These are phyloP conservation scores for Yamadazyma kitorensis DNA, from an alignment of 805 yeast genomes.

Conservation along the genomic window DNA sequence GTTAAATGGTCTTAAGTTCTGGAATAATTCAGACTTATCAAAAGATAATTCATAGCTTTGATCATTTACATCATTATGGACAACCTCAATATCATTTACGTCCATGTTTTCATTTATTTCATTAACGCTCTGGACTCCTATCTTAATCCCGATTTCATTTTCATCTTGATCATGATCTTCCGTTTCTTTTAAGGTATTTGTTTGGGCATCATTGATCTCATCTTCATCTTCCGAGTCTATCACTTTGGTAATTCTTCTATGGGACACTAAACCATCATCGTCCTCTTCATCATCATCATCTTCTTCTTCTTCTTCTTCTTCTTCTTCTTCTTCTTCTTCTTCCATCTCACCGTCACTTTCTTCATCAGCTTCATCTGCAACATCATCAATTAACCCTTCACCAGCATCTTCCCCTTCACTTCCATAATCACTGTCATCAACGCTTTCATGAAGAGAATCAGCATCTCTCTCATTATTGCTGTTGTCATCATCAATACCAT, in stretches of 20 bases:
- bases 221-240: constrained; percentile 11
- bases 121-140: too few species aligned
- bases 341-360: constrained; percentile 17
- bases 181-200: too few species aligned
- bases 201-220: constrained; percentile 1
- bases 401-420: constrained; percentile 22
- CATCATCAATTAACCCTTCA: constrained; percentile 22
- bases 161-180: constrained; percentile 1
- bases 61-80: not conserved
- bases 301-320: constrained; percentile 18
- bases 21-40: constrained; percentile 10
- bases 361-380: constrained; percentile 17
- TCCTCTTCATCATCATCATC: constrained; percentile 18
- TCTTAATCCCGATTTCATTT: too few species aligned
- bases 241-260: constrained; percentile 12
- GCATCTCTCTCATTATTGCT: constrained; percentile 17
- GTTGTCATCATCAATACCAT: constrained; percentile 13
- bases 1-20: constrained; percentile 6
- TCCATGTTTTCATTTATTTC: too few species aligned
- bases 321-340: constrained; percentile 10
- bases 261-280: constrained; percentile 11
- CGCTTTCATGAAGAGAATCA: constrained; percentile 4
- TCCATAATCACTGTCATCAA: constrained; percentile 5
- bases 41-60: constrained; percentile 8
- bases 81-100: constrained; percentile 2